Base-by-base conservation (phyloP, 176 grass and related monocot species). In the Zizania latifolia region DNA sequence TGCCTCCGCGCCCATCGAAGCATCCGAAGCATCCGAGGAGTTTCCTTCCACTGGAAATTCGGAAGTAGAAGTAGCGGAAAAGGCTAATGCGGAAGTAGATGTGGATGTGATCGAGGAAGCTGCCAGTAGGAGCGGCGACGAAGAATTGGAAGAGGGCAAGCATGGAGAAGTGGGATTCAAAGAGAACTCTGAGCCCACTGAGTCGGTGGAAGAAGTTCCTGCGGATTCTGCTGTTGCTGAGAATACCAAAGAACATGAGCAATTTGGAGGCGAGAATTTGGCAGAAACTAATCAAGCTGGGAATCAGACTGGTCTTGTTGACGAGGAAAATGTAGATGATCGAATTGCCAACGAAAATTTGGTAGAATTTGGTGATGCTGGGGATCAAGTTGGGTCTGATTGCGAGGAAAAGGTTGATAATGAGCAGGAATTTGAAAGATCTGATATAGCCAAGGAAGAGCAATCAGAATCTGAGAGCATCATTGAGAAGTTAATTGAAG, bases 401-500 rank as follows among this genome's bases (percentile, higher is more conserved):
- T 75, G 36, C 2, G 54, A 82, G 31, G 78, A 82, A 43, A 56
- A 32, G 32, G 26, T 29, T 16, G 38, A 82, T 71, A 77, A 75
- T 37, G 61, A 84, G 8, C 9, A 36, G 12, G 71, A 74, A 66
- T 56, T 39, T 17, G 72, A 81, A 35, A 17, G 28, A 55, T 32
- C 36, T 32, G 71, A 55, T 27, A 76, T 63, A 62, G 24, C 36
- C 8, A 1, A 28, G 21, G 40, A 69, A 43, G 38, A 86, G 30
- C 67, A 88, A 44, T 10, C 72, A 50, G 75, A 87, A 22, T 56
- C 68, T 58, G 87, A 58, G 43, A 85, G 43, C 60, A 68, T 86
- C 58, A 83, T 93, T 65, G 91, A 94, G 32, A 83, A 77, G 70
- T 19, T 78, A 58, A 86, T 98, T 0, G 81, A 90, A 38, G 83